A percentile compares a stretch with the other conserved stretches of the same genome.
Conservation (phyloP, 2,329 filamentous ascomycete genomes). For the Thelonectria rubi region DNA sequence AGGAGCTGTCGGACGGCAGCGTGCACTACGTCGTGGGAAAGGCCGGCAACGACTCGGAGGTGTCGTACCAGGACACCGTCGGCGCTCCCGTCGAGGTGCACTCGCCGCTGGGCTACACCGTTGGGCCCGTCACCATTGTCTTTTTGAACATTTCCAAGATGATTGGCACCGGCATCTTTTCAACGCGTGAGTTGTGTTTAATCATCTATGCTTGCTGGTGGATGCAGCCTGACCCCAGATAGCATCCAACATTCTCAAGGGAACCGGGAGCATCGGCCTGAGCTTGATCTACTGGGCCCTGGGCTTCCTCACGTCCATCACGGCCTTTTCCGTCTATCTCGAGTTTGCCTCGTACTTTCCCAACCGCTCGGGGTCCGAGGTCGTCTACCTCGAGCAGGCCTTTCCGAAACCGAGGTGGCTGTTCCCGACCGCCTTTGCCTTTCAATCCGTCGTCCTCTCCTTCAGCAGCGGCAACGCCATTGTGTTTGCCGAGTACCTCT, state of each 20-base stretch:
- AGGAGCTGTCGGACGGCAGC: constrained; percentile 25
- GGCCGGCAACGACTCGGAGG: constrained; percentile 58
- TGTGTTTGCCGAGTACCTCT: constrained; percentile 71
- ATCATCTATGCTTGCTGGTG: background rate
- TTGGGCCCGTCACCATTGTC: constrained; percentile 63
- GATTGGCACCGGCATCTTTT: constrained; percentile 70
- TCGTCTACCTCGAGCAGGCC: constrained; percentile 74
- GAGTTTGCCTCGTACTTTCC: constrained; percentile 73
- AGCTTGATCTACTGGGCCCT: constrained; percentile 71
- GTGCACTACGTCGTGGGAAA: constrained; percentile 29
- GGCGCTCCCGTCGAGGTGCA: constrained; percentile 67
- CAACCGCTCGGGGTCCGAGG: constrained; percentile 71
- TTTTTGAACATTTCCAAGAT: constrained; percentile 70
- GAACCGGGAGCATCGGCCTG: constrained; percentile 70
- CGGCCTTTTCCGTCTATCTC: constrained; percentile 67
- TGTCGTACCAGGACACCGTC: constrained; percentile 66
- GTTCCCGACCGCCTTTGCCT: constrained; percentile 70
- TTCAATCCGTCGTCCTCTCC: constrained; percentile 69
- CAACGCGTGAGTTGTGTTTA: constrained; percentile 66
- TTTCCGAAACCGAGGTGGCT: constrained; percentile 71
- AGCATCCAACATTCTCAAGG: constrained; percentile 66
- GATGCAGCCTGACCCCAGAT: background rate
- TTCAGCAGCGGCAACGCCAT: constrained; percentile 73
- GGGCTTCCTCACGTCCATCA: constrained; percentile 66
- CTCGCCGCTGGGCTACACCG: constrained; percentile 67